Evolutionary conservation across 2,329 filamentous ascomycete genomes (phyloP).

Genomic region (Cladosporium halotolerans): DNA sequence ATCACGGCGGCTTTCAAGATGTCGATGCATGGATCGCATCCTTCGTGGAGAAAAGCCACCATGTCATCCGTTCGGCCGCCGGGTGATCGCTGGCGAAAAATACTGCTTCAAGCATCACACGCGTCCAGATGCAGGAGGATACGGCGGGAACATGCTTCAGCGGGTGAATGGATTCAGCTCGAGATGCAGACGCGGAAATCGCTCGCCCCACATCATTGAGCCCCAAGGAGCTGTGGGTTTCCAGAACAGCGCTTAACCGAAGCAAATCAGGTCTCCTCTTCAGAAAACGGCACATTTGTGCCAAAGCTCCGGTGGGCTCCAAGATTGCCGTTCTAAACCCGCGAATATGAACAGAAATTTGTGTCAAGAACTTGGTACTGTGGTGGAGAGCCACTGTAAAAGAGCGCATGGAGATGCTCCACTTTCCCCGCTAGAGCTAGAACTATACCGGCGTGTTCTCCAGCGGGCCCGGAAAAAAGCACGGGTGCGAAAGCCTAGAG

Average conservation of each 20-base stretch:
- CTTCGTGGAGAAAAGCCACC: background rate
- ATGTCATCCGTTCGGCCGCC: background rate
- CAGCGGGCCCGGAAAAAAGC: background rate
- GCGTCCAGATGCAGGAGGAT: background rate
- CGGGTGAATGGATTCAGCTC: background rate
- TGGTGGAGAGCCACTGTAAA: background rate
- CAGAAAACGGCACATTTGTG: background rate
- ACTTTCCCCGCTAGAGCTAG: background rate
- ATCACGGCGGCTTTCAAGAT: background rate
- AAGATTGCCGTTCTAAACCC: background rate
- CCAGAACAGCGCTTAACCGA: background rate
- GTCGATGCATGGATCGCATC: background rate
- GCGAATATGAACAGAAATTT: background rate
- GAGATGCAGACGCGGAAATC: background rate
- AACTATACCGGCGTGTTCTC: background rate
- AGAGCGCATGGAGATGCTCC: background rate
- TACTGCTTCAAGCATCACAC: background rate
- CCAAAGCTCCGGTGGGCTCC: background rate
- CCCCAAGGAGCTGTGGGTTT: background rate
- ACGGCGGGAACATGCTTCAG: background rate
- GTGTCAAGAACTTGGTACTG: background rate
- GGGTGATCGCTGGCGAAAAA: background rate
- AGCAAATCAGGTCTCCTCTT: background rate
- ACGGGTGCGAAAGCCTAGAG: background rate
- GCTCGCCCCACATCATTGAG: background rate